Base-by-base conservation (phyloP, 305 asterid genomes). In the Fraxinus baroniana region DNA sequence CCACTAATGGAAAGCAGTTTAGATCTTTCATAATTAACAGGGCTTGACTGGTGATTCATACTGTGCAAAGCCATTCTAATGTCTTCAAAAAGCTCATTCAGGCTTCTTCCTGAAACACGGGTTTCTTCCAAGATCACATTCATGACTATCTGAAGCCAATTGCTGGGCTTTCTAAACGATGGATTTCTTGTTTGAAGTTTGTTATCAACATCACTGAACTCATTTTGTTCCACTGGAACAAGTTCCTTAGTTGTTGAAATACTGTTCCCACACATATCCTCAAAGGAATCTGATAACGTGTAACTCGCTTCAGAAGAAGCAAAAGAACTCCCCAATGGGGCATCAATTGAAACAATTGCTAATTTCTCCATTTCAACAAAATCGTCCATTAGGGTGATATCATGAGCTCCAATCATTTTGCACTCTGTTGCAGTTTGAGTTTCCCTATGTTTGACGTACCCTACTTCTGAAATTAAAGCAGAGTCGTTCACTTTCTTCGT, bases 301-400 rank as follows among this genome's bases (percentile, higher is more conserved):
- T 26, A 84, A 84, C 80, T 76, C 74, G 57, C 74, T 41, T 86
- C 89, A 37, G 87, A 81, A 77, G 86, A 64, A 72, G 84, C 62
- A 76, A 62, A 79, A 37, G 87, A 85, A 79, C 36, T 85, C 36
- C 64, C 81, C 1, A 77, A 77, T 22, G 90, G 90, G 41, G 81
- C 32, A 52, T 93, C 94, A 8, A 91, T 85, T 77, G 99, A 89
- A 79, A 95, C 97, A 84, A 95, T 90, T 15, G 97, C 99, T 71
- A 94, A 85, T 82, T 90, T 95, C 89, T 96, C 99, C 99, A 96
- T 93, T 86, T 96, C 98, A n/a, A 87, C 94, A 86, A 96, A 96
- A 86, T 96, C 99, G 78, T 96, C 98, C 98, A 96, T 91, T 82
- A 96, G 90, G 76, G 94, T 89, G 94, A 94, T 94, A 72, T 95